Conservation (phyloP, 1,284 basidiomycete genomes). For the Ganoderma sinense region DNA sequence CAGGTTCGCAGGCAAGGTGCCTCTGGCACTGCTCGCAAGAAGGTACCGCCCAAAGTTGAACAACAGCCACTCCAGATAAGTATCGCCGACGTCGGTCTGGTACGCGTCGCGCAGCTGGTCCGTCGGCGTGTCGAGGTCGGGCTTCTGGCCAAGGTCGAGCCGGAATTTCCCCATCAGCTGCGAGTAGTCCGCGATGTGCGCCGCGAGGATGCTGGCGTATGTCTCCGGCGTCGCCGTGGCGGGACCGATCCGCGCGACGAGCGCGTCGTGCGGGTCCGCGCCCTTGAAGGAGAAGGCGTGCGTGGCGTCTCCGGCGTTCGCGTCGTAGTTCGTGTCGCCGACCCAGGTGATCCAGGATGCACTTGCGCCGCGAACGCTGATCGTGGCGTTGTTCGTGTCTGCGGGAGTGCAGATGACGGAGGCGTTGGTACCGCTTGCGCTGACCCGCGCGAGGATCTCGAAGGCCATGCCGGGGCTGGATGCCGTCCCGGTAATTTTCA, state of each 20-base stretch:
- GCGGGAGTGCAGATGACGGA: slow-evolving; percentile 44
- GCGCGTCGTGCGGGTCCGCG: slow-evolving; percentile 59
- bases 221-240: slow-evolving; percentile 38
- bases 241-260: slow-evolving; percentile 50
- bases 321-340: slow-evolving; percentile 73
- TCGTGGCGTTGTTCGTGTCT: slow-evolving; percentile 56
- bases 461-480: slow-evolving; percentile 69
- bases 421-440: slow-evolving; percentile 31
- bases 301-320: slow-evolving; percentile 62
- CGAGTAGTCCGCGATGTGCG: slow-evolving; percentile 61
- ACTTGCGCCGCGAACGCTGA: slow-evolving; percentile 51
- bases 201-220: slow-evolving; percentile 46
- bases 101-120: slow-evolving; percentile 63
- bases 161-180: slow-evolving; percentile 55
- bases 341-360: slow-evolving; percentile 74
- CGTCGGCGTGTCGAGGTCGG: slow-evolving; percentile 62
- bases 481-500: slow-evolving; percentile 63
- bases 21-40: slow-evolving; percentile 66
- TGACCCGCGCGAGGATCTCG: slow-evolving; percentile 65
- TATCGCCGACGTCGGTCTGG: slow-evolving; percentile 59
- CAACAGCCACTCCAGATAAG: slow-evolving; percentile 75
- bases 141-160: slow-evolving; percentile 65
- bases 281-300: slow-evolving; percentile 70
- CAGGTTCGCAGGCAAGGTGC: slow-evolving; percentile 70
- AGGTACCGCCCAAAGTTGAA: slow-evolving; percentile 81